Evolutionary conservation across 225 moss, liverwort and hornwort species (phyloP), one percentile per base, ranked within the genome.

Genomic region (Sphagnum contortum): DNA sequence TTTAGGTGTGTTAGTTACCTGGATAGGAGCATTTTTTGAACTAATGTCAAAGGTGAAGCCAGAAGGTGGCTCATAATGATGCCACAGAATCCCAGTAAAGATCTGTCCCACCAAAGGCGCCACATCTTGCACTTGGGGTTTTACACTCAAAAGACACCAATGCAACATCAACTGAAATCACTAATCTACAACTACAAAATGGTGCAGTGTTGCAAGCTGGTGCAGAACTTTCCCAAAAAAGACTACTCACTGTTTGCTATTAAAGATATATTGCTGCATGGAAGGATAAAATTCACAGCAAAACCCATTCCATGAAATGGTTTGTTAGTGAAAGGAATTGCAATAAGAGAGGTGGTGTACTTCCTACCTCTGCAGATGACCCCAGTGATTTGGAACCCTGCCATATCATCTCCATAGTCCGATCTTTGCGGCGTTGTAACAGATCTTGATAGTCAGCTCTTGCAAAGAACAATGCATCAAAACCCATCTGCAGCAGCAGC

Each of bases 321-420:
- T 29, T 29, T 29, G 29, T 29, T 29, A 29, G 29, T 29, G 29
- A 29, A 29, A 29, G 29, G 29, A 29, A 29, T 29, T 29, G 29
- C 1, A 29, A 29, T 29, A 29, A 29, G 29, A 29, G 29, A 29
- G 29, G 29, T 29, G 29, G 29, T 29, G 29, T 29, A 29, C 29
- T 0, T 62, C 68, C 47, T 65, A 91, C 89, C 91, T 98, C 69
- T 70, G 98, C 90, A 78, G 92, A 87, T 60, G 78, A 78, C 58
- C 98, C 93, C 57, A 98, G 75, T 48, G 91, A 89, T 70, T 89
- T 90, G 60, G 98, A 98, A 50, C 89, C 89, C 45, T 74, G 91
- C 98, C 98, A 98, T 50, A 98, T 69, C 49, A 98, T 87, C 80
- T 98, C 98, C 98, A 98, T 91, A 48, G 89, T 80, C 67, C 81